These are phyloP conservation scores for Cercospora sp. DNA, from an alignment of 2,329 filamentous ascomycete genomes.

Conservation along the genomic window DNA sequence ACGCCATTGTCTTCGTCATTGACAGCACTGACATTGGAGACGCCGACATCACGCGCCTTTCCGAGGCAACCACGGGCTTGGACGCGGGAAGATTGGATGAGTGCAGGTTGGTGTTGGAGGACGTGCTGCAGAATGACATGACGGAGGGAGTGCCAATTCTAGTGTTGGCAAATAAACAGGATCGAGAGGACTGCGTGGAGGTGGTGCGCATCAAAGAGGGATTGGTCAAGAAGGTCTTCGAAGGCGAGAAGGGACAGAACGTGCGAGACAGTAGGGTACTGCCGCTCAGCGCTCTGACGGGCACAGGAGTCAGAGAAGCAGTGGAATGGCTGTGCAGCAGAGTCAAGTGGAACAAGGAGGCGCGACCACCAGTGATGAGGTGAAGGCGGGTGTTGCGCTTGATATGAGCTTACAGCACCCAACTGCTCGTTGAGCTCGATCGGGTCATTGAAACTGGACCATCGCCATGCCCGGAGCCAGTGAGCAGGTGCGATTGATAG, in stretches of 20 bases:
- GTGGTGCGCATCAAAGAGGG: constrained; percentile 97
- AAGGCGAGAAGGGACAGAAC: constrained; percentile 82
- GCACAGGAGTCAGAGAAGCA: constrained; percentile 80
- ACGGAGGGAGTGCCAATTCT: constrained; percentile 88
- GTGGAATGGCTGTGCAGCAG: constrained; percentile 94
- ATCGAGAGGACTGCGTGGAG: constrained; percentile 95
- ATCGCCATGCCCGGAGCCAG: not conserved
- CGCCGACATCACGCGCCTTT: constrained; percentile 62
- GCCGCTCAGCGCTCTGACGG: constrained; percentile 86
- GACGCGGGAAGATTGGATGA: constrained; percentile 70
- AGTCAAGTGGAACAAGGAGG: constrained; percentile 96
- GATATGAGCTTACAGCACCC: too few species aligned
- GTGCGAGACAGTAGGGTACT: constrained; percentile 89
- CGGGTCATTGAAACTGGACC: too few species aligned
- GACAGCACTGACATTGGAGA: constrained; percentile 93
- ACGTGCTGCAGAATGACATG: constrained; percentile 82
- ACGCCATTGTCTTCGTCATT: constrained; percentile 97
- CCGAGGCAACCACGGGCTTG: constrained; percentile 27
- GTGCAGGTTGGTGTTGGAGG: constrained; percentile 84
- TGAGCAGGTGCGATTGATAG: not conserved
- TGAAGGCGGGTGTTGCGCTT: not conserved
- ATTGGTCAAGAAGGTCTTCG: constrained; percentile 90
- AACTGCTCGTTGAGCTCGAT: too few species aligned
- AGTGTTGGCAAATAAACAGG: constrained; percentile 95
- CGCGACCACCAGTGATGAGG: constrained; percentile 85